Evolutionary conservation across 164 flowering plant genomes (phyloP), one percentile per base, ranked within the genome.

Genomic region (Houttuynia cordata): DNA sequence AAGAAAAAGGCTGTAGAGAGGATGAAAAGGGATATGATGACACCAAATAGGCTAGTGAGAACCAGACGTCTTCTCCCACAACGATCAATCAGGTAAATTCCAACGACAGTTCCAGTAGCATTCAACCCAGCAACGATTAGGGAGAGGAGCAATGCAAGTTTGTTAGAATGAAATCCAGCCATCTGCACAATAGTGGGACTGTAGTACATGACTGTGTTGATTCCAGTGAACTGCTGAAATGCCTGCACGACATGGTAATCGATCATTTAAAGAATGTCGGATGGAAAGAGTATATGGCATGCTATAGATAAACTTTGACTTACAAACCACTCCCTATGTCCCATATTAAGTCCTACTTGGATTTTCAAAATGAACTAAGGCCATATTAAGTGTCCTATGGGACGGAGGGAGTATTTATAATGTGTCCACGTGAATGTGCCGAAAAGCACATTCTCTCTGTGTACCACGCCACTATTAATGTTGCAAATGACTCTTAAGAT

Each of bases 151-250:
- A 93, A 82, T 1, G 99, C 99, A 47, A 88, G 62, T 70, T 75
- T 79, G 74, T 90, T 93, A 53, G 99, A 85, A 10, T 39, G 42
- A 70, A 93, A 93, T 10, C 99, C 99, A 9, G 97, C 99, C 99
- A 90, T 86, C 69, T 93, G 96, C 59, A 93, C 99, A 10, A 93
- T 90, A 7, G 96, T 93, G 40, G 99, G 95, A 76, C 99, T 93
- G 79, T 93, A 93, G 69, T 93, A 93, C 99, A 93, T 93, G 59
- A 93, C 96, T 0, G 99, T 93, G 75, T 93, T 90, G 66, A 93
- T 93, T 39, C 99, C 99, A 24, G 88, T 81, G 71, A 93, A 80
- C 71, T 93, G 99, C 75, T 93, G 99, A 74, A 93, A 88, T 42
- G 96, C 94, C 99, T 93, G 83, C 73, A 80, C n/a, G 45, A 18